phyloP scores from a whole-genome alignment of 2,329 filamentous ascomycete species.

The Neofusicoccum kwambonambiense region DNA sequence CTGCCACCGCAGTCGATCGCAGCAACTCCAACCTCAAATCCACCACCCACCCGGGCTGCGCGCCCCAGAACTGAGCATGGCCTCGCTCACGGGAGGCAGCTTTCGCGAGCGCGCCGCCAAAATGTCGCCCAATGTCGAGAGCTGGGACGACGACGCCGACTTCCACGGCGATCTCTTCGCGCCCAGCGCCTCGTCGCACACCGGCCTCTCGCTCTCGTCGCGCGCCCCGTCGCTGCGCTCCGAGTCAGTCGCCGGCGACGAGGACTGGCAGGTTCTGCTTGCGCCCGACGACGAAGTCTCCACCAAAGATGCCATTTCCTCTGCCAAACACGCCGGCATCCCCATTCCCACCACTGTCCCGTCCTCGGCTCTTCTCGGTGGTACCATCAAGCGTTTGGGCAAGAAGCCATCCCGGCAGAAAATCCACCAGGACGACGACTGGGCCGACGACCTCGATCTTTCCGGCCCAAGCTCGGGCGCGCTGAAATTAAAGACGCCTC shows the following conservation, averaged over 20 bases:
- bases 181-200: slow-evolving; percentile 63
- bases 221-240: slow-evolving; percentile 82
- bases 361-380: slow-evolving; percentile 83
- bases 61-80: slow-evolving; percentile 24
- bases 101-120: slow-evolving; percentile 38
- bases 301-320: slow-evolving; percentile 80
- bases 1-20: slow-evolving; percentile 15
- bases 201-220: slow-evolving; percentile 63
- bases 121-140: slow-evolving; percentile 63
- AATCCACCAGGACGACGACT: slow-evolving; percentile 50
- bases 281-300: slow-evolving; percentile 82
- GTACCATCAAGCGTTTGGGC: slow-evolving; percentile 88
- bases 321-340: slow-evolving; percentile 85
- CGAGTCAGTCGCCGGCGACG: slow-evolving; percentile 69
- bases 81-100: slow-evolving; percentile 35
- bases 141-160: slow-evolving; percentile 58
- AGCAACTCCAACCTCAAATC: slow-evolving; percentile 22
- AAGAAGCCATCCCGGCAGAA: slow-evolving; percentile 47
- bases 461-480: slow-evolving; percentile 34
- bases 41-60: slow-evolving; percentile 21
- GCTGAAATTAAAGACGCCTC: slow-evolving; percentile 44
- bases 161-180: slow-evolving; percentile 67
- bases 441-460: slow-evolving; percentile 52
- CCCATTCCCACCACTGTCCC: slow-evolving; percentile 85
- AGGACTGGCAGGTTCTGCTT: slow-evolving; percentile 84